Evolutionary conservation across 2,329 filamentous ascomycete genomes (phyloP).

Genomic region (Neonectria faginata): DNA sequence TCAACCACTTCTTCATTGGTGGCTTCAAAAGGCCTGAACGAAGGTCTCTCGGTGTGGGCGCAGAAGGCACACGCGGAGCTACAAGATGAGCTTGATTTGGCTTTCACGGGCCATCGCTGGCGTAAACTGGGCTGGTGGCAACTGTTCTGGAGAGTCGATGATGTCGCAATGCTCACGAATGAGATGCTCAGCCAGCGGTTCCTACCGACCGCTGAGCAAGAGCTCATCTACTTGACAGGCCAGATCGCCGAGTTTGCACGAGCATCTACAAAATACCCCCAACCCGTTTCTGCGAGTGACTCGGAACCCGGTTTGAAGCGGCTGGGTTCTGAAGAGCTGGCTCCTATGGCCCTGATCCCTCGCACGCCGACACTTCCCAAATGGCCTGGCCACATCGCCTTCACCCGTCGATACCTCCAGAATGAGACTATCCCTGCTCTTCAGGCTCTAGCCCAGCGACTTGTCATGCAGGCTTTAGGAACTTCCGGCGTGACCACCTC

Average conservation of each 20-base stretch:
- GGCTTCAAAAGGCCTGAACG: slow-evolving; percentile 61
- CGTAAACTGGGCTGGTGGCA: slow-evolving; percentile 91
- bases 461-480: slow-evolving; percentile 80
- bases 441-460: slow-evolving; percentile 77
- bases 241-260: slow-evolving; percentile 69
- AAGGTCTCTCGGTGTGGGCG: slow-evolving; percentile 77
- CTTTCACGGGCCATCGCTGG: slow-evolving; percentile 83
- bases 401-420: slow-evolving; percentile 74
- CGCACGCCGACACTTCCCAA: slow-evolving; percentile 51
- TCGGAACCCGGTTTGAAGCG: slow-evolving; percentile 28
- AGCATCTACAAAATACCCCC: slow-evolving; percentile 48
- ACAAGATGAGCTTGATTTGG: slow-evolving; percentile 80
- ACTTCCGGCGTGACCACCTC: slow-evolving; percentile 73
- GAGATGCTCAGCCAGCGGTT: slow-evolving; percentile 84
- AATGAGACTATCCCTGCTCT: slow-evolving; percentile 76
- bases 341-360: slow-evolving; percentile 40
- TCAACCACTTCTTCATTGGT: slow-evolving; percentile 50
- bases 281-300: slow-evolving; percentile 47
- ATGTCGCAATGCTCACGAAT: slow-evolving; percentile 84
- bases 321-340: slow-evolving; percentile 43
- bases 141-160: slow-evolving; percentile 93
- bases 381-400: slow-evolving; percentile 82
- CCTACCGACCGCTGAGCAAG: slow-evolving; percentile 81
- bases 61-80: slow-evolving; percentile 86
- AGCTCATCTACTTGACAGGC: slow-evolving; percentile 85